A percentile compares a stretch with the other conserved stretches of the same genome.
Evolutionary conservation across 139 green algal species (phyloP).

Genomic region (Astrephomene gubernaculifera): DNA sequence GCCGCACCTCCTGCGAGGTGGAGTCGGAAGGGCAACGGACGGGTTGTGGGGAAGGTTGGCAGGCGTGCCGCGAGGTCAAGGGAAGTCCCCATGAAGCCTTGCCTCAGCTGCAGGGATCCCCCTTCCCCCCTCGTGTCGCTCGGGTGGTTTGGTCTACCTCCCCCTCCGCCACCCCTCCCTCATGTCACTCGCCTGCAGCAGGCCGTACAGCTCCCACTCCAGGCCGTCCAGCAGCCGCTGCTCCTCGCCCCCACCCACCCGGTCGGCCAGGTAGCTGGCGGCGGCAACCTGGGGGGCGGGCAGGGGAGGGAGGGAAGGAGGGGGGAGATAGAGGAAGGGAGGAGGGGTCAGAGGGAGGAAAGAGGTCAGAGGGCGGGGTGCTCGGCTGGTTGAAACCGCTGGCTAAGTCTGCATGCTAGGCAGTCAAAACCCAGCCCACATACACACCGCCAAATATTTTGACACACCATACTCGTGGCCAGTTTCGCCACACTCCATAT

Average conservation of each 20-base stretch:
- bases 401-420: background rate
- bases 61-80: background rate
- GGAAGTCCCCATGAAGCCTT: background rate
- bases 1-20: conserved; percentile 33
- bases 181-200: conserved; percentile 17
- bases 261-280: conserved; percentile 15
- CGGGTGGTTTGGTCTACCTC: background rate
- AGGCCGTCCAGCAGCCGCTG: conserved; percentile 20
- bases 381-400: background rate
- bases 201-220: conserved; percentile 48
- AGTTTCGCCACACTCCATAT: background rate
- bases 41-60: background rate
- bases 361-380: background rate
- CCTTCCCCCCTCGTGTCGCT: too few relatives aligned
- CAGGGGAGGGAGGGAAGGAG: too few relatives aligned
- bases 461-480: background rate
- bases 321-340: too few relatives aligned
- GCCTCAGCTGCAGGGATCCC: background rate
- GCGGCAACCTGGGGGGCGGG: background rate
- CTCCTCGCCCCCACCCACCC: background rate
- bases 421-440: background rate
- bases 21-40: background rate
- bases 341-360: background rate
- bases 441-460: background rate
- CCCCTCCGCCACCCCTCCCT: background rate